These are phyloP conservation scores for Tolypocladium tundrense DNA, from an alignment of 2,329 filamentous ascomycete species.

Conservation along the genomic window DNA sequence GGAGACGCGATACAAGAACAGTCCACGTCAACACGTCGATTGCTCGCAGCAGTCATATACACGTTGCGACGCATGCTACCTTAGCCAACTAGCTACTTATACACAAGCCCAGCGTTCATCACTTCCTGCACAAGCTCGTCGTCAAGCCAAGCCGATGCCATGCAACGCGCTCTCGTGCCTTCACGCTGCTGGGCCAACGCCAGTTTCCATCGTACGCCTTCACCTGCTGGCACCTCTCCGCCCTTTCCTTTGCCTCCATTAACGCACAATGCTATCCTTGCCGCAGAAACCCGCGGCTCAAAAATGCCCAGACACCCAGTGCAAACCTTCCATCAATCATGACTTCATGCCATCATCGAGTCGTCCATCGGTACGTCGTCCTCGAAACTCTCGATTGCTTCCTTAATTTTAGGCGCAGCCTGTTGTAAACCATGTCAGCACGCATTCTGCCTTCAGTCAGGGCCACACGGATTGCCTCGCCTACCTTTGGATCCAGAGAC, in stretches of 20 bases:
- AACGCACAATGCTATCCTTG: slow-evolving; percentile 5
- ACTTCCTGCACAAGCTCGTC: background rate
- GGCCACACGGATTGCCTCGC: slow-evolving; percentile 1
- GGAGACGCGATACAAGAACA: background rate
- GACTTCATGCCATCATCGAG: slow-evolving; percentile 47
- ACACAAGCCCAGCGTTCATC: background rate
- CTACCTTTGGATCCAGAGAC: slow-evolving; percentile 92
- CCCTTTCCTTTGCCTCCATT: background rate
- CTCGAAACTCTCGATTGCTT: slow-evolving; percentile 87
- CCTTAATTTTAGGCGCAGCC: slow-evolving; percentile 91
- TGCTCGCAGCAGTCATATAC: background rate
- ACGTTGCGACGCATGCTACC: background rate
- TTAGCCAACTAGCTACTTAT: slow-evolving; percentile 1
- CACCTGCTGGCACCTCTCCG: background rate
- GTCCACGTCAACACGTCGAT: background rate
- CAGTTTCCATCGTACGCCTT: background rate
- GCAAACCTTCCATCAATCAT: slow-evolving; percentile 12
- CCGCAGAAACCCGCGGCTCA: background rate
- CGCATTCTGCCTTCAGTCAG: background rate
- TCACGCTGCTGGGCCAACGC: slow-evolving; percentile 2
- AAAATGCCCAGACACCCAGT: background rate
- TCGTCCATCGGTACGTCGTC: slow-evolving; percentile 64
- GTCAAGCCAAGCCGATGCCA: slow-evolving; percentile 18
- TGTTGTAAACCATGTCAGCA: slow-evolving; percentile 23
- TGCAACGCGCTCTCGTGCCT: slow-evolving; percentile 19